Base-by-base conservation (phyloP, 306 rosid genomes). In the Hippophae gyantsensis region DNA sequence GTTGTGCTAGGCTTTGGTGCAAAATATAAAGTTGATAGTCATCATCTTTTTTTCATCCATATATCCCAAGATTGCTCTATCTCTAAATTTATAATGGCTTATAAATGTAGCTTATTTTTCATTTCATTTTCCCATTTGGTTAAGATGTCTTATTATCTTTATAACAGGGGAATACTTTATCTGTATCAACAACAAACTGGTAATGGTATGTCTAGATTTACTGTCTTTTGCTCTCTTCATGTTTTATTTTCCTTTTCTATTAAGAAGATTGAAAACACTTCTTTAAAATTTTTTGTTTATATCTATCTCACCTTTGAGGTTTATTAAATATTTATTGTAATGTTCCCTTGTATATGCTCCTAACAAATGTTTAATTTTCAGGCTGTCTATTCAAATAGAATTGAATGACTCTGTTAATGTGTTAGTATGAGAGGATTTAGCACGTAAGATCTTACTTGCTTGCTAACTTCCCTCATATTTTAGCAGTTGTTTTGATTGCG, bases 111-210 rank as follows among this genome's bases (percentile, higher is more conserved):
- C 7, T 2, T 18, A 3, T 26, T 70, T 32, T 47, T 23, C 60
- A 26, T 40, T 49, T n/a, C 41, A 44, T 27, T 14, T 56, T 11
- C 10, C 61, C 51, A 42, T 64, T 52, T 58, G 25, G 74, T 83
- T 66, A 76, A 58, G 10, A 26, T 59, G 64, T 58, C 69, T 67
- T 72, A 42, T 67, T 55, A 26, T 69, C 43, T 53, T 61, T 27
- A 74, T 60, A 4, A 63, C 85, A 93, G 99, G 72, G 95, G 90
- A 58, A 93, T 93, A 64, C 72, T 93, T 74, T 57, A 68, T 53
- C 10, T 82, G 65, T 93, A 93, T 75, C 80, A 42, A 78, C 86
- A 84, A 78, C 75, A 80, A 75, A 82, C 95, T 72, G 97, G 95
- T 57, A 82, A 88, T 47, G 90, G 99, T 93, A 81, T 65, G 89